Evolutionary conservation across 2,329 filamentous ascomycete genomes (phyloP), one percentile per base, ranked within the genome.

Genomic region (Teratosphaeria epicoccoides): DNA sequence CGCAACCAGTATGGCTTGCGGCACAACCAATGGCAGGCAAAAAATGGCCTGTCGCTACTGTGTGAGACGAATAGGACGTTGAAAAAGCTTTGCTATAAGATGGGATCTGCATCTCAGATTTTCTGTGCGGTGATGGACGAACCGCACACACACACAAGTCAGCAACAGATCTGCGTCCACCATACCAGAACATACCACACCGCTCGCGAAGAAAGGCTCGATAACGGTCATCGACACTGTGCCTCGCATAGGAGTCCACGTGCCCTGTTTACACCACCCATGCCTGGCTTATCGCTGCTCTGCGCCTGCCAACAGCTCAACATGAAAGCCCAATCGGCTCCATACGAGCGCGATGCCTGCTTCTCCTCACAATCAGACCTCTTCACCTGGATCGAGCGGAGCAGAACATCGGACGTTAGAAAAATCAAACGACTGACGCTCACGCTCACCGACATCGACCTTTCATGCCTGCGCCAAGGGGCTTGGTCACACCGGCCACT

Each of bases 291-390:
- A 40, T 40, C 33, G 33, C 33, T 40, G 33, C 33, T 40, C 33
- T 40, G 33, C 33, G 53, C 57, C 25, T 58, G 56, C 49, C 50
- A 47, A 10, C 55, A 57, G 40, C 47, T 61, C 47, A 50, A 56
- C 49, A 63, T 59, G 58, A 60, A 65, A 52, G 51, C 55, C 28
- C 54, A 54, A 37, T 23, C 57, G 9, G 49, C 51, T n/a, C 51
- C 59, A 3, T 60, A 58, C 43, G 55, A 60, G 46, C 61, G 59
- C 1, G 56, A 55, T 1, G 29, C 58, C 46, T 55, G 43, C 40
- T 61, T 64, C 49, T 24, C 55, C 9, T 63, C 62, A 2, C 63
- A 66, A 49, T 29, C 52, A 7, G 55, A 58, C 23, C 56, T 66
- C 49, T 59, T 60, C 55, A 24, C 51, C 44, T 65, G 63, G 63